Base-by-base conservation (phyloP, 257 asterid species). In the Gynochthodes officinalis region DNA sequence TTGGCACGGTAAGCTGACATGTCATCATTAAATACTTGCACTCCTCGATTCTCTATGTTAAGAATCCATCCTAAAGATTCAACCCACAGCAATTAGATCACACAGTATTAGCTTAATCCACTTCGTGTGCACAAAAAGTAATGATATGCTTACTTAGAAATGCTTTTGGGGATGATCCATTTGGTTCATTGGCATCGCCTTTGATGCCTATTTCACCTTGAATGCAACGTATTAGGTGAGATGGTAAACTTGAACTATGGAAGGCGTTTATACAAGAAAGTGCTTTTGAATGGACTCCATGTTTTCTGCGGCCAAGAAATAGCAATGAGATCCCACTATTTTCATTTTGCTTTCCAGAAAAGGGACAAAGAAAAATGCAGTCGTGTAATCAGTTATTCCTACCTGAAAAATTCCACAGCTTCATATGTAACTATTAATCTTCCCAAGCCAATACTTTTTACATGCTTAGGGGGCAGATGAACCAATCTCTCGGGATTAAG, bases 1-100 rank as follows among this genome's bases (percentile, higher is more conserved):
- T 82, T 83, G 67, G 73, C 80, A 28, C 85, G 87, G 55, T 68
- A 73, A 53, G 78, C 75, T 19, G 81, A 79, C 82, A 83, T 73
- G 65, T 80, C 85, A 59, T 82, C 83, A 32, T 85, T 93, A 75
- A 90, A 86, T 77, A 90, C 81, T 72, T 81, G 84, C 60, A 84
- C 52, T 74, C 96, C 96, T 67, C 76, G 68, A 62, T 86, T 86
- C 83, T 85, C 97, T 67, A 87, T 68, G 70, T 83, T 64, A 61
- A 89, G 82, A 59, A 89, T 76, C 93, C 92, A 90, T 74, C 83
- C 97, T 90, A 85, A n/a, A 71, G 16, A 49, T 49, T 30, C 64
- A 2, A 49, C 62, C 64, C 61, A 49, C 32, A 32, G 43, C 33
- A 68, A 50, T 68, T 32, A 48, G 59, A 32, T 40, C 57, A 15